Evolutionary conservation across 1,139 yeast species (phyloP).

Genomic region (Komagataea norvegica): DNA sequence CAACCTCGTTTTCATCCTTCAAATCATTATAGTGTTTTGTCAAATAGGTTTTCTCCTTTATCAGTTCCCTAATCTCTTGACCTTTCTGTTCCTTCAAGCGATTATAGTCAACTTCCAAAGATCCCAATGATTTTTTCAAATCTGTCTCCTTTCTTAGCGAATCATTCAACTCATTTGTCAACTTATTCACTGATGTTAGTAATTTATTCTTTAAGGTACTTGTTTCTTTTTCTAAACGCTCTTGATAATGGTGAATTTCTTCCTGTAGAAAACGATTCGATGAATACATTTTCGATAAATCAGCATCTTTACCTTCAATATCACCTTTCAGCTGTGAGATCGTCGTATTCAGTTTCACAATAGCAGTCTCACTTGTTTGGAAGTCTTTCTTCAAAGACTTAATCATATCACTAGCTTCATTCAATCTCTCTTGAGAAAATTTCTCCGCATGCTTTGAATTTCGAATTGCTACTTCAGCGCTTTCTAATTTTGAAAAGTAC

Average conservation of each 20-base stretch:
- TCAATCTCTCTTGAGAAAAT: conserved; percentile 49
- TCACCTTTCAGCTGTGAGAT: conserved; percentile 53
- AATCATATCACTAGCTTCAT: conserved; percentile 50
- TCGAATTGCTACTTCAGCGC: conserved; percentile 70
- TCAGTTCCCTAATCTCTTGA: conserved; percentile 45
- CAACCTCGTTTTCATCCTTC: conserved; percentile 42
- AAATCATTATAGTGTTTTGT: conserved; percentile 41
- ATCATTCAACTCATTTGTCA: conserved; percentile 54
- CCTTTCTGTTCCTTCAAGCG: conserved; percentile 49
- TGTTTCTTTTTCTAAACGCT: conserved; percentile 37
- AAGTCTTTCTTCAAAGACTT: conserved; percentile 55
- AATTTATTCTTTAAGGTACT: conserved; percentile 39
- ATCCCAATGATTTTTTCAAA: conserved; percentile 59
- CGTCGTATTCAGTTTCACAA: conserved; percentile 52
- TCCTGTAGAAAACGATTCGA: conserved; percentile 41
- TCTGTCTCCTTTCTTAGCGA: conserved; percentile 61
- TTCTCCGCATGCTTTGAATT: conserved; percentile 60
- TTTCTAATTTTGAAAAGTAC: conserved; percentile 67
- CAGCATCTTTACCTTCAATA: conserved; percentile 54
- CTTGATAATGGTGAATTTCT: conserved; percentile 50
- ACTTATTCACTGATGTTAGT: conserved; percentile 52
- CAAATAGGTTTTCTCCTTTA: conserved; percentile 48
- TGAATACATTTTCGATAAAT: conserved; percentile 48
- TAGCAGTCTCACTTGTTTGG: conserved; percentile 51
- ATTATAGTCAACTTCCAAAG: conserved; percentile 58